These are phyloP conservation scores for Scleroderma bovista DNA, from an alignment of 768 basidiomycete species.

Conservation along the genomic window DNA sequence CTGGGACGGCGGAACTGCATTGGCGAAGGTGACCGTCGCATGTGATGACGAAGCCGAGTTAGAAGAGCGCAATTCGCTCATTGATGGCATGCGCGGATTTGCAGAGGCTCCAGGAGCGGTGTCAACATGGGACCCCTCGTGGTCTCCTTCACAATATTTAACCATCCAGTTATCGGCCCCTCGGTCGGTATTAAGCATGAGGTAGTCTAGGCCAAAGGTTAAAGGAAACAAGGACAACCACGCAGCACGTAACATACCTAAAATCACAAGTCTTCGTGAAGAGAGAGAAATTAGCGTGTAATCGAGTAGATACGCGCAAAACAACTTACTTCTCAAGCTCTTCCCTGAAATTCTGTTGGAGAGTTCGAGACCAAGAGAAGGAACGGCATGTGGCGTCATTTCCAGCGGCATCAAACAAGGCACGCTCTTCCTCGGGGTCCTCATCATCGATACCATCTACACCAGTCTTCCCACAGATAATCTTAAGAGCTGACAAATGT, in stretches of 20 bases:
- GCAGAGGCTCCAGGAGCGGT: slow-evolving; percentile 71
- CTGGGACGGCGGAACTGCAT: slow-evolving; percentile 34
- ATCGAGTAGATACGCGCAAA: not conserved
- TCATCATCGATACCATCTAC: slow-evolving; percentile 67
- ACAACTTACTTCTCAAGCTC: slow-evolving; percentile 76
- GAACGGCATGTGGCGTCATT: slow-evolving; percentile 48
- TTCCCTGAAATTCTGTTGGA: slow-evolving; percentile 81
- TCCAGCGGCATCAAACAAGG: slow-evolving; percentile 62
- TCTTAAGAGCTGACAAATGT: slow-evolving; percentile 59
- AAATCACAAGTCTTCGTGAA: slow-evolving; percentile 63
- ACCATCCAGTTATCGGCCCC: slow-evolving; percentile 90
- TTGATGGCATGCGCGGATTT: slow-evolving; percentile 62
- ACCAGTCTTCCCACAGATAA: slow-evolving; percentile 84
- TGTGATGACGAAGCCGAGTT: slow-evolving; percentile 37
- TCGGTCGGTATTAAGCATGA: slow-evolving; percentile 91
- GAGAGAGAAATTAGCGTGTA: slow-evolving; percentile 8
- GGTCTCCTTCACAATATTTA: slow-evolving; percentile 79
- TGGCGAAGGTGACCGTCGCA: slow-evolving; percentile 34
- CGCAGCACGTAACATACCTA: slow-evolving; percentile 42
- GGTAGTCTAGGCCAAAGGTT: slow-evolving; percentile 51
- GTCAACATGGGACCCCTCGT: slow-evolving; percentile 73
- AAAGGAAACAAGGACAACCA: not conserved
- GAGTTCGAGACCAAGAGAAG: slow-evolving; percentile 76
- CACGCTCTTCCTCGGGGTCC: slow-evolving; percentile 71
- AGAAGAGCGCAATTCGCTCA: slow-evolving; percentile 60